Conservation (phyloP, 805 yeast genomes). For the Cyberlindnera veronae region DNA sequence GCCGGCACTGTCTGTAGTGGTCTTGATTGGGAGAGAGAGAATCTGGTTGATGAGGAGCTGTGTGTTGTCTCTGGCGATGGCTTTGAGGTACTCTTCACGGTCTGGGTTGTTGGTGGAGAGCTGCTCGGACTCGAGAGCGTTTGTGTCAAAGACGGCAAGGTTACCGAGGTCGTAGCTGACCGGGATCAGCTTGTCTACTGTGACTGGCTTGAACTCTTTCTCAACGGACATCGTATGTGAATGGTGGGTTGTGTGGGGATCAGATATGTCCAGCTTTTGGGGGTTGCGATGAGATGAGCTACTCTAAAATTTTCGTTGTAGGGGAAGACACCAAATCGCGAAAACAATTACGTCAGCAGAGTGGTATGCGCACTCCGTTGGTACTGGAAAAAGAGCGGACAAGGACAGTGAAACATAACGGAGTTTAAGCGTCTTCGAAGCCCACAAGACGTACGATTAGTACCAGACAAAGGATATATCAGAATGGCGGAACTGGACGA, state of each 20-base stretch:
- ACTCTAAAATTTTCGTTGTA: constrained; percentile 10
- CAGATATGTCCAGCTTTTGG: too few relatives aligned
- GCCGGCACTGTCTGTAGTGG: constrained; percentile 71
- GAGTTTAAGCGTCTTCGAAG: too few relatives aligned
- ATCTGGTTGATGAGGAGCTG: constrained; percentile 90
- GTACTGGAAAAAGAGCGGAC: too few relatives aligned
- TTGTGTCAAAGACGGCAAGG: constrained; percentile 84
- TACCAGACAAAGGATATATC: background rate
- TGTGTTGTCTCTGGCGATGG: constrained; percentile 83
- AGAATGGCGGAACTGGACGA: constrained; percentile 16
- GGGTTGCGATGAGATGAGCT: constrained; percentile 7
- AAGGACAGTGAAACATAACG: too few relatives aligned
- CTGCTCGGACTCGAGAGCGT: constrained; percentile 68
- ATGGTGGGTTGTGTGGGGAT: constrained; percentile 1
- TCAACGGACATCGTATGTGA: constrained; percentile 5
- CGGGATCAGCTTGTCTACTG: constrained; percentile 90
- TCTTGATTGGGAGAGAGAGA: constrained; percentile 81
- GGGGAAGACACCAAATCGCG: background rate
- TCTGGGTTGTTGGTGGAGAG: constrained; percentile 49
- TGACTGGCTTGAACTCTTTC: constrained; percentile 54
- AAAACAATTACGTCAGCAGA: background rate
- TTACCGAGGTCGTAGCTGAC: constrained; percentile 88
- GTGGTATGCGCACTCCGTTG: background rate
- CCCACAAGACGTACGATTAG: too few relatives aligned
- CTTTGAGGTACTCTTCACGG: constrained; percentile 61